A percentile compares a stretch with the other conserved stretches of the same genome.
These are phyloP conservation scores for Przewalskia tangutica DNA, from an alignment of 257 asterid genomes.

Conservation along the genomic window DNA sequence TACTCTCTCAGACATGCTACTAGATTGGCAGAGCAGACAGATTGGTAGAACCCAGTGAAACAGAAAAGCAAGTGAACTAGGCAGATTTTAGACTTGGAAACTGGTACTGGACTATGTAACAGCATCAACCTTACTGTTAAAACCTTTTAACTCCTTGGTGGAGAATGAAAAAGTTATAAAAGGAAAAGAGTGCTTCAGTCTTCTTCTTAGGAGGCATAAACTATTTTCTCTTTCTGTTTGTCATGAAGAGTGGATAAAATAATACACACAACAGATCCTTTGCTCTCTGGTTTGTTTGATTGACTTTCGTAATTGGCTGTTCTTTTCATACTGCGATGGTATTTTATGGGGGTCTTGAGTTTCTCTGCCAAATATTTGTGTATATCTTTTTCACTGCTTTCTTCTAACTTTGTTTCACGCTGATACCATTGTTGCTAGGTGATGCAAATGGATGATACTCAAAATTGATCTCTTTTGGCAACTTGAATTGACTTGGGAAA, in stretches of 20 bases:
- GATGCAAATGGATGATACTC: background rate
- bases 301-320: background rate
- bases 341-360: background rate
- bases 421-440: slow-evolving; percentile 2
- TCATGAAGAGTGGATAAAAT: background rate
- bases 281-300: background rate
- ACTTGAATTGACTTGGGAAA: slow-evolving; percentile 3
- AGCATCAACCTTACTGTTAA: background rate
- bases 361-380: background rate
- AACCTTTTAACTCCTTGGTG: background rate
- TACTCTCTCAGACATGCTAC: background rate
- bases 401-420: background rate
- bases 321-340: background rate
- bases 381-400: background rate
- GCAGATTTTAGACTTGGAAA: background rate
- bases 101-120: background rate
- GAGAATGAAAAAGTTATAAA: background rate
- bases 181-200: background rate
- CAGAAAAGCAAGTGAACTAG: background rate
- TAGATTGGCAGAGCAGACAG: background rate
- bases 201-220: background rate
- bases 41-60: background rate
- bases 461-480: background rate
- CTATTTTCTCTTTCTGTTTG: background rate
- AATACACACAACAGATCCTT: background rate